Base-by-base conservation (phyloP, 176 grass and related monocot species). In the Oryza coarctata region DNA sequence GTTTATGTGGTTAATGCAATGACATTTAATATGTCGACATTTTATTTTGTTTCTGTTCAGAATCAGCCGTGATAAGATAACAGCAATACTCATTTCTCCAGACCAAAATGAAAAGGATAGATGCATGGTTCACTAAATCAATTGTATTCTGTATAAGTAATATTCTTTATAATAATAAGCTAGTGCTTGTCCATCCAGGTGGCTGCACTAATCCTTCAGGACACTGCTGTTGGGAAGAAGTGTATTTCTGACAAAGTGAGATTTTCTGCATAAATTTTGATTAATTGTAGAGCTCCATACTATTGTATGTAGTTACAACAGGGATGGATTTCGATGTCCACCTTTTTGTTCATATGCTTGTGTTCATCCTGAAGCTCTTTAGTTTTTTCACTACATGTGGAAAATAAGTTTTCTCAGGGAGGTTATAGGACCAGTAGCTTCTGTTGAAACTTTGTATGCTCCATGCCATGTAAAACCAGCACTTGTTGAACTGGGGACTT, bases 151-250 rank as follows among this genome's bases (percentile, higher is more conserved):
- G 11, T 35, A 32, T n/a, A 76, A 76, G 63, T 47, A 50, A 44
- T 71, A 74, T 41, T 83, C 43, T 78, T 61, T 27, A 10, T 81
- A 49, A 84, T 36, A 68, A 43, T 49, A 86, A 82, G 38, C 28
- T 76, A 88, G 83, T 72, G 66, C 57, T 70, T 87, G 44, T 57
- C 57, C 49, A 62, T 87, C 45, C 86, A 98, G 91, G 87, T 90
- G 66, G 85, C 83, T 76, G 92, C 95, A 45, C 68, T 12, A 60
- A 98, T 92, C 77, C 88, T 98, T 39, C 85, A 95, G 84, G 87
- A 95, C 61, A 98, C 89, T 82, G 93, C 92, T 86, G 44, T 80
- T 63, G 96, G 92, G 35, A 98, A 93, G 87, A 95, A 91, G 38
- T 82, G 87, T 88, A 80, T 84, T 85, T 93, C 93, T 34, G 87